These are phyloP conservation scores for Gossypium sturtianum DNA, from an alignment of 345 rosid genomes.

Conservation along the genomic window DNA sequence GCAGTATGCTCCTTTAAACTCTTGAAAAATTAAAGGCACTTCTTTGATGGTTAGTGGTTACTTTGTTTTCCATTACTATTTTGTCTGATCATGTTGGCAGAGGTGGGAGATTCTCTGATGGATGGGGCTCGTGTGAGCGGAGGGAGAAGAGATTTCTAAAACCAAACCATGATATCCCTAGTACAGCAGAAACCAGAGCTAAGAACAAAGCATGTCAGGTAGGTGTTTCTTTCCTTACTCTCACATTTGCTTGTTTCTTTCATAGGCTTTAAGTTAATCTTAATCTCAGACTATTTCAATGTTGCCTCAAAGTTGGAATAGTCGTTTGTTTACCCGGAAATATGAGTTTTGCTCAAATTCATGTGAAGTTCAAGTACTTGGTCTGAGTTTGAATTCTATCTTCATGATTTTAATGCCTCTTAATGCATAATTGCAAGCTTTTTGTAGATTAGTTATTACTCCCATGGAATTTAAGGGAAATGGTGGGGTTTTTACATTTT, in stretches of 20 bases:
- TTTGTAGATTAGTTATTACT: not conserved
- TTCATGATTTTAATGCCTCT: not conserved
- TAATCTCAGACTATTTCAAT: not conserved
- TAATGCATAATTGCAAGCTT: not conserved
- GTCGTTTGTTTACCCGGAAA: not conserved
- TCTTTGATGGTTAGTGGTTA: not conserved
- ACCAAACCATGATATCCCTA: constrained; percentile 90
- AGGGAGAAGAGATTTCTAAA: constrained; percentile 76
- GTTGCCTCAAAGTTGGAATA: not conserved
- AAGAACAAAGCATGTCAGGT: constrained; percentile 95
- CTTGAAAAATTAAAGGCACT: not conserved
- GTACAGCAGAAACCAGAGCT: constrained; percentile 95
- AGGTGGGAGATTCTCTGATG: constrained; percentile 74
- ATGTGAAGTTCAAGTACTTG: not conserved
- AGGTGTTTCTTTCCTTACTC: not conserved
- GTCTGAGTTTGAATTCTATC: not conserved
- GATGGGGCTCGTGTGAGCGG: constrained; percentile 95
- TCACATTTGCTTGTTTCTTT: not conserved
- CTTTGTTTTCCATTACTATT: not conserved
- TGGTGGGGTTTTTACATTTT: not conserved
- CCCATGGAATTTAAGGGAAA: not conserved
- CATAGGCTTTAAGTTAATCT: not conserved
- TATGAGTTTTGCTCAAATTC: not conserved
- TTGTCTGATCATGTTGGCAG: constrained; percentile 5
- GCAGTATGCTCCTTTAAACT: constrained; percentile 55